These are phyloP conservation scores for Daldinia vernicosa DNA, from an alignment of 495 filamentous ascomycete species.

Conservation along the genomic window DNA sequence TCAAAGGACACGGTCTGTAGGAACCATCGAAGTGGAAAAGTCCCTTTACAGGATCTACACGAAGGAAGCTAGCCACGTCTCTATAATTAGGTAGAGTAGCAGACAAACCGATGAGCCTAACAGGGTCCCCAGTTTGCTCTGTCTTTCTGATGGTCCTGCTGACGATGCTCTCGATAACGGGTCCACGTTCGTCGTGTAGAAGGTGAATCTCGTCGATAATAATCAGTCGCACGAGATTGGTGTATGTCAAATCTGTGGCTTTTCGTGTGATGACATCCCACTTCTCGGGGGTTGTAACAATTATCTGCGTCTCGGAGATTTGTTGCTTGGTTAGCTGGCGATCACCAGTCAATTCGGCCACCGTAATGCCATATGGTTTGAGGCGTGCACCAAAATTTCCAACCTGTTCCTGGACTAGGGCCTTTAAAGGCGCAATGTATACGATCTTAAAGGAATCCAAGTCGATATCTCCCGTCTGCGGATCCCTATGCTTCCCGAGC, in stretches of 20 bases:
- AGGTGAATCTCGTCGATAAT: constrained; percentile 99
- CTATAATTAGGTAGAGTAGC: constrained; percentile 97
- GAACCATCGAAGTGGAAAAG: constrained; percentile 97
- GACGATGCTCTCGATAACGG: constrained; percentile 96
- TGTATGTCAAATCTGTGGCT: constrained; percentile 96
- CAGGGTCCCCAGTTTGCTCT: constrained; percentile 91
- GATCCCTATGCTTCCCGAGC: constrained; percentile 93
- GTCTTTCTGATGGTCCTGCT: constrained; percentile 90
- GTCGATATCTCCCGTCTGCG: constrained; percentile 85
- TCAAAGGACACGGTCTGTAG: constrained; percentile 89
- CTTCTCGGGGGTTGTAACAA: constrained; percentile 98
- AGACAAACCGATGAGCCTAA: constrained; percentile 90
- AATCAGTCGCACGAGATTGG: constrained; percentile 91
- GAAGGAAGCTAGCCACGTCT: constrained; percentile 95
- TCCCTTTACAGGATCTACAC: constrained; percentile 84
- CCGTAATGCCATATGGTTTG: constrained; percentile 88
- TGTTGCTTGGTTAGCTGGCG: constrained; percentile 98
- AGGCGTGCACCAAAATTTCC: constrained; percentile 94
- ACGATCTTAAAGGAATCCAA: constrained; percentile 98
- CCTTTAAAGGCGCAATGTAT: constrained; percentile 93
- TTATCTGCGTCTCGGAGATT: constrained; percentile 96
- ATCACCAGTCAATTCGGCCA: constrained; percentile 94
- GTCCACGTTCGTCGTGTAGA: constrained; percentile 95
- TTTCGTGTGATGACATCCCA: constrained; percentile 99
- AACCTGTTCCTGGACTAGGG: constrained; percentile 94